Evolutionary conservation across 805 yeast species (phyloP), one percentile per base, ranked within the genome.

Genomic region (Zygotorulaspora danielsina): DNA sequence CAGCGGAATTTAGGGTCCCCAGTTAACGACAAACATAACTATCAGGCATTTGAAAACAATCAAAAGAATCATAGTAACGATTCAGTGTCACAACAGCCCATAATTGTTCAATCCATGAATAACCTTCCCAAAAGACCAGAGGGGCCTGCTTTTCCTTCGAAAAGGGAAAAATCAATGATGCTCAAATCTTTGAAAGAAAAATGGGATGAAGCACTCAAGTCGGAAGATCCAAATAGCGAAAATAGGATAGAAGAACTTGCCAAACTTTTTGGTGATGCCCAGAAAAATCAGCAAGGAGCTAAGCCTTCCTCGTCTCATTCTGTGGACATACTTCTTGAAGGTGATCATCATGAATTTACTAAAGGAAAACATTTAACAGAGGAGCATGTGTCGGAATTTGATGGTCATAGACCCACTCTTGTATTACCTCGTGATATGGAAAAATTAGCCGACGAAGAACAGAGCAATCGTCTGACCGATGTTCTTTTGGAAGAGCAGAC

Each of bases 191-290:
- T n/a, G 13, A 21, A 18, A 22, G 20, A 25, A 13, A 37, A 20
- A 31, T 34, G 38, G 42, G 30, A 25, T 13, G 19, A 27, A 5
- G 39, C 33, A 5, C 19, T 36, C 6, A 24, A 33, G 12, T 19
- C 17, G 17, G 39, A 37, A 25, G 32, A 29, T 6, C 21, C 39
- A 12, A 21, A 31, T 18, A 36, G 34, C 17, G 24, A 13, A 2
- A 16, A 34, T 6, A 24, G 36, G 12, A 32, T 32, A 6, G 25
- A 28, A 21, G 36, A 13, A 2, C 33, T 38, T 18, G 36, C 15
- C 11, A 22, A 35, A 11, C 43, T 39, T 26, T 35, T 39, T 19
- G 10, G 33, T 15, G 28, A 20, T 12, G 10, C 35, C 16, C 16
- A 35, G 17, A 18, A 11, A 11, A 13, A 24, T 7, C 27, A 24